These are phyloP conservation scores for Linnemannia zychae DNA, from an alignment of 192 early-diverging fungal species.

Conservation along the genomic window DNA sequence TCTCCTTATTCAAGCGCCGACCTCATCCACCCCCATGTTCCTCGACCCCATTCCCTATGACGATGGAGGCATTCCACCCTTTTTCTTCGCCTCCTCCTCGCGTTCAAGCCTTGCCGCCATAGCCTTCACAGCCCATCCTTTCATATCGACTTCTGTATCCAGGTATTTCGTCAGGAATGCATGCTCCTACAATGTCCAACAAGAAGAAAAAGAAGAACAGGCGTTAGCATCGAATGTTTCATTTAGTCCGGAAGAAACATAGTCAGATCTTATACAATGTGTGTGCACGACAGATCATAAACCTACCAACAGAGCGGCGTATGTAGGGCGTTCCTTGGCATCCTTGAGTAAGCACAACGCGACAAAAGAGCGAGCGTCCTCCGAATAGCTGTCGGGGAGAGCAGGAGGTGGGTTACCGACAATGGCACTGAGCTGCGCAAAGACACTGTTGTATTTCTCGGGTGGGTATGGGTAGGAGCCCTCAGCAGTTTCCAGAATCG, in stretches of 20 bases:
- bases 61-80: conserved; percentile 9
- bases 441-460: conserved; percentile 77
- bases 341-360: conserved; percentile 79
- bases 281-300: conserved; percentile 3
- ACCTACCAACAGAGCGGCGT: conserved; percentile 75
- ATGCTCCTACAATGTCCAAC: conserved; percentile 61
- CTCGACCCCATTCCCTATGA: conserved; percentile 17
- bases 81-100: conserved; percentile 35
- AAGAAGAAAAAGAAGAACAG: background rate
- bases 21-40: background rate
- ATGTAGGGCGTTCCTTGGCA: conserved; percentile 77
- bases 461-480: conserved; percentile 86
- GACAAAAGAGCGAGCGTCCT: conserved; percentile 84
- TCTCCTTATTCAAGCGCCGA: background rate
- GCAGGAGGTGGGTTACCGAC: conserved; percentile 82
- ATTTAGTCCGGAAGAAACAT: background rate
- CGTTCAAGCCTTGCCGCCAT: conserved; percentile 55
- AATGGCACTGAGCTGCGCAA: conserved; percentile 92
- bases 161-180: conserved; percentile 81
- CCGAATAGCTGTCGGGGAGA: conserved; percentile 79
- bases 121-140: conserved; percentile 79
- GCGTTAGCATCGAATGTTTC: background rate
- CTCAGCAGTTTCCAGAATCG: conserved; percentile 86
- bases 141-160: conserved; percentile 82
- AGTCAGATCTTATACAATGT: background rate